phyloP scores from a whole-genome alignment of 1,139 yeast species.

The Zygoascus sp. region DNA sequence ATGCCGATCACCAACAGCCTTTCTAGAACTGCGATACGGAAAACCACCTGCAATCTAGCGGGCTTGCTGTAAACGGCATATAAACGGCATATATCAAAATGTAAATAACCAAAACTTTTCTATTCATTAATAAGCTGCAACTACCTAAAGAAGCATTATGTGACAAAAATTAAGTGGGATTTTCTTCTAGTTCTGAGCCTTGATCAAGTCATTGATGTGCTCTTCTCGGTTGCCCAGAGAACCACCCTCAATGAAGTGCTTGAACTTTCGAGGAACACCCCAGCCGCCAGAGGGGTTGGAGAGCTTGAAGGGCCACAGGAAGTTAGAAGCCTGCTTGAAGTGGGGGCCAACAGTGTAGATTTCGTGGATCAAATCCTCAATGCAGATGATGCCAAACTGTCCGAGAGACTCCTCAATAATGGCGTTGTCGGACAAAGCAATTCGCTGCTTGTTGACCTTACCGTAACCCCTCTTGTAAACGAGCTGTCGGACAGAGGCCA shows the following conservation, averaged over 20 bases:
- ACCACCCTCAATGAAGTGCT: constrained; percentile 99
- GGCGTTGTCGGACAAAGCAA: constrained; percentile 88
- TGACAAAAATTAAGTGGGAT: too few species aligned
- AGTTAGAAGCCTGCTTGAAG: constrained; percentile 99
- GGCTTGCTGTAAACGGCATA: too few species aligned
- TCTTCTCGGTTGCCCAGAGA: constrained; percentile 99
- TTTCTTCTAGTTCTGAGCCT: constrained; percentile 46
- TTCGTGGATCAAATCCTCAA: constrained; percentile 99
- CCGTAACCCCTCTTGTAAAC: constrained; percentile 99
- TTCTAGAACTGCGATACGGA: too few species aligned
- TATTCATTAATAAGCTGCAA: not conserved
- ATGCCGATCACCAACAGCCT: too few species aligned
- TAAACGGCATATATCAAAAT: too few species aligned
- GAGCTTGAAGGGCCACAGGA: constrained; percentile 99
- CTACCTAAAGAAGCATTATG: not conserved
- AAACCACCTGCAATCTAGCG: too few species aligned
- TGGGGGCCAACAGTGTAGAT: constrained; percentile 98
- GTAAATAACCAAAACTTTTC: constrained; percentile 9
- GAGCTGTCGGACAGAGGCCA: constrained; percentile 92
- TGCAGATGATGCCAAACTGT: constrained; percentile 91
- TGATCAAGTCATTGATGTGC: constrained; percentile 95
- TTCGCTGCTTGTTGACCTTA: constrained; percentile 98
- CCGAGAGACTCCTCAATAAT: constrained; percentile 93
- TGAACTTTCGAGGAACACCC: constrained; percentile 99
- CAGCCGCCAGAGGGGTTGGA: constrained; percentile 99